Evolutionary conservation across 345 rosid genomes (phyloP), one percentile per base, ranked within the genome.

Genomic region (Kandelia obovata): DNA sequence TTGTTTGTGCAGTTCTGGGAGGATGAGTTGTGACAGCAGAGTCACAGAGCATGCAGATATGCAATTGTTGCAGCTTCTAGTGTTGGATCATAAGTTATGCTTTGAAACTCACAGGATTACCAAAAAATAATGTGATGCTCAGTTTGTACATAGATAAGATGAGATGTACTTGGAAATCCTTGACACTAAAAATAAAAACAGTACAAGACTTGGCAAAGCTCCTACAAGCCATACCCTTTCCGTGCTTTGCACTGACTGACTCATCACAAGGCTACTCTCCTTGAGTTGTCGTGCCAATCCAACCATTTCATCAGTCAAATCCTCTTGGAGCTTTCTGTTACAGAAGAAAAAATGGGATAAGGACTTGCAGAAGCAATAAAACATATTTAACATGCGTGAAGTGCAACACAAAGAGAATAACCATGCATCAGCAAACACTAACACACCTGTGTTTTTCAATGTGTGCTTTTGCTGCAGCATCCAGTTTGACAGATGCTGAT

Each of bases 291-390:
- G 77, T 11, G 97, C 99, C 79, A 95, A 83, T 60, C 76, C 96
- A 34, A 92, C 99, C 97, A 95, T 95, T 80, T 92, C 99, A 84
- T 90, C 96, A 0, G 96, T 90, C 68, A 95, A 78, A 73, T 86
- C 89, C 39, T 95, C 97, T 60, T 95, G 97, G 76, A 92, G 87
- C 78, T 86, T 82, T 74, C 93, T 89, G 88, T 65, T 19, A 58
- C 25, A 43, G 53, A 30, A 35, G 47, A 47, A 11, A 61, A 46
- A 66, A 21, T n/a, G 34, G 28, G 7, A 53, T 27, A 65, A 27
- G 49, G 65, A 27, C 2, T 27, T 52, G 47, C 23, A 49, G 34
- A 39, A 62, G 34, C 53, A 56, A 63, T 3, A 26, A 47, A 21
- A 21, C 21, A 21, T 21, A 52, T 21, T 52, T 52, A 17, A 52